Conservation (phyloP, 2,329 filamentous ascomycete genomes). For the Lasiodiplodia sp. region DNA sequence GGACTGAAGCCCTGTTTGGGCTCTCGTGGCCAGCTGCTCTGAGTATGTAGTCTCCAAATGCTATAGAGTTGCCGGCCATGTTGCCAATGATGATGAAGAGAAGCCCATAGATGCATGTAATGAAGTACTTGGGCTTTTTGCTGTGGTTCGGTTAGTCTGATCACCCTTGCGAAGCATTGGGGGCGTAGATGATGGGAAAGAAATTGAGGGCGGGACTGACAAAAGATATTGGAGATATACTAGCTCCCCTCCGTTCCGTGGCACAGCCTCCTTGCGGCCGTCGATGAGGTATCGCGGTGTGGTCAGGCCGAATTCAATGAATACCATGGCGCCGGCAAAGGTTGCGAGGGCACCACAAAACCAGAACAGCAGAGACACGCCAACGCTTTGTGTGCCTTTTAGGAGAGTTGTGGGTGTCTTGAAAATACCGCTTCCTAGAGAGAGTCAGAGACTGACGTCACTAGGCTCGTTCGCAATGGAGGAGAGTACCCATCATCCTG, state of each 20-base stretch:
- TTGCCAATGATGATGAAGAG: constrained; percentile 58
- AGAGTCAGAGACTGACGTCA: not conserved
- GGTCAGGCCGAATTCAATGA: constrained; percentile 36
- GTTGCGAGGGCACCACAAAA: constrained; percentile 32
- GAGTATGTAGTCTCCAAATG: constrained; percentile 53
- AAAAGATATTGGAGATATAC: constrained; percentile 56
- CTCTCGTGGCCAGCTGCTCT: constrained; percentile 42
- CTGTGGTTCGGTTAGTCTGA: not conserved
- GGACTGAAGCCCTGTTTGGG: constrained; percentile 44
- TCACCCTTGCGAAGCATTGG: not conserved
- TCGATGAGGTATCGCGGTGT: constrained; percentile 35
- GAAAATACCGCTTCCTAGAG: constrained; percentile 33
- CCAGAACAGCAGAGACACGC: constrained; percentile 35
- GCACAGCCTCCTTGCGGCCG: constrained; percentile 33
- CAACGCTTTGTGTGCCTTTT: constrained; percentile 34
- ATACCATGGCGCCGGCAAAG: constrained; percentile 33
- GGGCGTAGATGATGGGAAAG: not conserved
- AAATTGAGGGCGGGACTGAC: not conserved
- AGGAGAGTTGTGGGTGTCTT: constrained; percentile 34
- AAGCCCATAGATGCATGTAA: constrained; percentile 56
- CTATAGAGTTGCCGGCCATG: constrained; percentile 58
- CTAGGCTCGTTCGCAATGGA: not conserved
- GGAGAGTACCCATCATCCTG: constrained; percentile 32
- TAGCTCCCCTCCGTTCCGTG: constrained; percentile 36
- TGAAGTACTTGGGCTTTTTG: constrained; percentile 42